Evolutionary conservation across 257 asterid species (phyloP).

Genomic region (Fraxinus cuspidata): DNA sequence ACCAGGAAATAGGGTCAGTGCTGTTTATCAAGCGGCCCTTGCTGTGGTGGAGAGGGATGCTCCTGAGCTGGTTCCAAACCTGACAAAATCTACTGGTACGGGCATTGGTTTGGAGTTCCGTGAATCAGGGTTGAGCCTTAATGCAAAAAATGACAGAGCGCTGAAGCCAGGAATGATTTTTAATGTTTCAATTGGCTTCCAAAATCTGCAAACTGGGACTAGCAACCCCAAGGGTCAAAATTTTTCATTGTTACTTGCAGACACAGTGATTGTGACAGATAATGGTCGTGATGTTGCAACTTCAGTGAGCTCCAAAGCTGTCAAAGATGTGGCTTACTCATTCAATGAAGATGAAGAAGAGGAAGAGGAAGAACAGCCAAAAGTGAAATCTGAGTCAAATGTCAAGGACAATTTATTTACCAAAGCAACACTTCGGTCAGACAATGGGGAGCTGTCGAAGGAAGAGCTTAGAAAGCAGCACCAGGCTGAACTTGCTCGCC

Average conservation of each 20-base stretch:
- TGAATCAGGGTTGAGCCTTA: conserved; percentile 60
- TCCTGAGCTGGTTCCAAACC: conserved; percentile 56
- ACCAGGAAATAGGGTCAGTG: conserved; percentile 58
- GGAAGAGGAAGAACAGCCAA: conserved; percentile 51
- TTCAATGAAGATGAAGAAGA: conserved; percentile 60
- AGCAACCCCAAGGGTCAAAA: conserved; percentile 54
- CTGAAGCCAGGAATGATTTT: conserved; percentile 76
- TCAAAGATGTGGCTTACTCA: conserved; percentile 54
- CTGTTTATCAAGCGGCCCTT: conserved; percentile 58
- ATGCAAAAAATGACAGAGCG: conserved; percentile 55
- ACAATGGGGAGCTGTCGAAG: conserved; percentile 63
- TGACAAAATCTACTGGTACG: conserved; percentile 78
- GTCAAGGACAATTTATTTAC: conserved; percentile 40
- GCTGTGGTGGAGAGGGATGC: conserved; percentile 62
- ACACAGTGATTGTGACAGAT: conserved; percentile 55
- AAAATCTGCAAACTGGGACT: conserved; percentile 52
- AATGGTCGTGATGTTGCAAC: conserved; percentile 54
- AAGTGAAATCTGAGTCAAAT: conserved; percentile 26
- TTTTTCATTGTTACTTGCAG: conserved; percentile 68
- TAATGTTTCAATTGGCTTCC: conserved; percentile 73
- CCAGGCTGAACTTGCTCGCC: conserved; percentile 80
- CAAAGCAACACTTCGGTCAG: conserved; percentile 76
- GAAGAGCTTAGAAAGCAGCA: conserved; percentile 79
- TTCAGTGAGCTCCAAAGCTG: conserved; percentile 42
- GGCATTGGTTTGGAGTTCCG: conserved; percentile 87